Evolutionary conservation across 164 flowering plant species (phyloP), one percentile per base, ranked within the genome.

Genomic region (Sedum album): DNA sequence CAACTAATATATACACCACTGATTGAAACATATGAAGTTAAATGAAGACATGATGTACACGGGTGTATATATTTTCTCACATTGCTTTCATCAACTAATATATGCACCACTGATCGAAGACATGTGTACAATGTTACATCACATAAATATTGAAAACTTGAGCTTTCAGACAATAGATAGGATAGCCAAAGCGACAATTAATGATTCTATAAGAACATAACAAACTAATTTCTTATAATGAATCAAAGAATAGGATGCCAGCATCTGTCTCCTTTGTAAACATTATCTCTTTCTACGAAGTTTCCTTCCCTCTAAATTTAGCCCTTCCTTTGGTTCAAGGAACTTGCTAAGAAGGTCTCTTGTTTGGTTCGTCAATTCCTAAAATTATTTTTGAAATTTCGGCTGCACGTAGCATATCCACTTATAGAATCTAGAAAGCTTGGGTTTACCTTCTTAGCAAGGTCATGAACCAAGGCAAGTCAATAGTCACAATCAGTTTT

Each of bases 231-330:
- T 57, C 1, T 30, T 2, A 26, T 0, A 14, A 57, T 26, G 62
- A 57, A 57, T 57, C 62, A 57, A 57, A 28, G 62, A 57, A 57
- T 28, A 28, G 33, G 62, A 57, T 11, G 62, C 18, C 17, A 57
- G 62, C 62, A 57, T 57, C 62, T 28, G 33, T 26, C 33, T 57
- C 23, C 62, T 26, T 57, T 26, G 62, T 57, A 57, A 57, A 57
- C 62, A 26, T 26, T 26, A 57, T 57, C 33, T 28, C 62, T 57
- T 57, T 57, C 62, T 57, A 57, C 17, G 62, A 28, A 28, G 62
- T 17, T 57, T 57, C 60, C 62, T 28, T 18, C 8, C 60, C 1
- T 53, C 60, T 53, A 53, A 26, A 57, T 57, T 30, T 57, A 57
- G 31, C 35, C 62, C 62, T 57, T 57, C 17, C 20, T 28, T 57